Percentiles rank a stretch among this genome's conserved stretches.
Evolutionary conservation across 345 rosid genomes (phyloP).

Genomic region (Acer yangbiense): DNA sequence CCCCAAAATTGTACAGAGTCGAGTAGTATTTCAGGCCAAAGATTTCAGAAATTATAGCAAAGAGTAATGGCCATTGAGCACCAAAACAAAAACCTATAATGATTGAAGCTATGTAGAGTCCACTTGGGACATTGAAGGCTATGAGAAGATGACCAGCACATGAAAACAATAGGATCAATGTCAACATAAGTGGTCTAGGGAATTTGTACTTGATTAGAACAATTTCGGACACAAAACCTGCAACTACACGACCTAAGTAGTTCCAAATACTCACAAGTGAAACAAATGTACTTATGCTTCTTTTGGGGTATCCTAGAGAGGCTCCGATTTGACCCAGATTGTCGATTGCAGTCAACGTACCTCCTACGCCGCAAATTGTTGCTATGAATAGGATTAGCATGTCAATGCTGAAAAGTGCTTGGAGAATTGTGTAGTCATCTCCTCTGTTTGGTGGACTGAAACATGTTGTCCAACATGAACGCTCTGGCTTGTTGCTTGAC

Average conservation of each 20-base stretch:
- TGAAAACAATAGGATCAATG: conserved; percentile 48
- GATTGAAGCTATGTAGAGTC: conserved; percentile 54
- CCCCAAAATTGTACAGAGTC: conserved; percentile 59
- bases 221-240: conserved; percentile 60
- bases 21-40: conserved; percentile 72
- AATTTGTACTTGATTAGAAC: conserved; percentile 43
- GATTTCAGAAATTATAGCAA: conserved; percentile 60
- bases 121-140: conserved; percentile 44
- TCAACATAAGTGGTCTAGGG: conserved; percentile 51
- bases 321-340: conserved; percentile 67
- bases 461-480: conserved; percentile 51
- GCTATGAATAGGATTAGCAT: conserved; percentile 60
- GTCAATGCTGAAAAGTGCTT: conserved; percentile 60
- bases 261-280: conserved; percentile 75
- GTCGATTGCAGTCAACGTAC: conserved; percentile 62
- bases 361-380: conserved; percentile 62
- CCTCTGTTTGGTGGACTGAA: conserved; percentile 60
- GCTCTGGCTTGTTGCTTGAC: not conserved
- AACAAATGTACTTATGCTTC: conserved; percentile 49
- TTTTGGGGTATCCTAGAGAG: conserved; percentile 53
- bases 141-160: conserved; percentile 55
- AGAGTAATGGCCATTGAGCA: conserved; percentile 63
- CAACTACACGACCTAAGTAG: conserved; percentile 50
- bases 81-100: conserved; percentile 62
- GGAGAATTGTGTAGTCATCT: conserved; percentile 60